These are phyloP conservation scores for Turritis glabra DNA, from an alignment of 345 rosid genomes.

Conservation along the genomic window DNA sequence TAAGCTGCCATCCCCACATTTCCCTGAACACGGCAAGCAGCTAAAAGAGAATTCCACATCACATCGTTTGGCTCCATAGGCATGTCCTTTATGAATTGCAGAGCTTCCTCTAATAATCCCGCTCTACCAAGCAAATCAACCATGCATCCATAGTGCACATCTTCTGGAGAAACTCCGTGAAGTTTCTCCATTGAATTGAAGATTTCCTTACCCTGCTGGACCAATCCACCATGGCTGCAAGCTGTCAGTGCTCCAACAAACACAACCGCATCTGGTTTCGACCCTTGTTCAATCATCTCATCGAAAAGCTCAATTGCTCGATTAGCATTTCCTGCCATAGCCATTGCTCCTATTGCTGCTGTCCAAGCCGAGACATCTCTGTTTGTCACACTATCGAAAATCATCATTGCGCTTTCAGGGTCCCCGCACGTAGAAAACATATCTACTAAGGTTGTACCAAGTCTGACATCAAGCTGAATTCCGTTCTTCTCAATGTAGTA, in stretches of 20 bases:
- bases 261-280: conserved; percentile 54
- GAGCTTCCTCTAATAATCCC: conserved; percentile 57
- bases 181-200: conserved; percentile 60
- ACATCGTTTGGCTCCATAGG: conserved; percentile 65
- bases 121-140: conserved; percentile 74
- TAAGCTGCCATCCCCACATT: conserved; percentile 52
- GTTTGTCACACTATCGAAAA: conserved; percentile 48
- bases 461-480: conserved; percentile 54
- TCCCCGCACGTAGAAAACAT: conserved; percentile 76
- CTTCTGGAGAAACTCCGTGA: conserved; percentile 47
- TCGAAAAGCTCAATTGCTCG: conserved; percentile 52
- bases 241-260: conserved; percentile 61
- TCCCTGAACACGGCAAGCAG: conserved; percentile 59
- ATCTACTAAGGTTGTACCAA: conserved; percentile 56
- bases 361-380: conserved; percentile 78
- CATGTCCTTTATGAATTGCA: conserved; percentile 52
- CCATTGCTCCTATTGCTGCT: conserved; percentile 64
- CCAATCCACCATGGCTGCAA: conserved; percentile 63
- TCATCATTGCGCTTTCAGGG: conserved; percentile 52
- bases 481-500: conserved; percentile 42
- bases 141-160: conserved; percentile 74
- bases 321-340: conserved; percentile 54
- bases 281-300: conserved; percentile 53
- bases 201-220: conserved; percentile 53
- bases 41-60: conserved; percentile 64